Evolutionary conservation across 2,329 filamentous ascomycete genomes (phyloP).

Genomic region (Parastagonospora avenae): DNA sequence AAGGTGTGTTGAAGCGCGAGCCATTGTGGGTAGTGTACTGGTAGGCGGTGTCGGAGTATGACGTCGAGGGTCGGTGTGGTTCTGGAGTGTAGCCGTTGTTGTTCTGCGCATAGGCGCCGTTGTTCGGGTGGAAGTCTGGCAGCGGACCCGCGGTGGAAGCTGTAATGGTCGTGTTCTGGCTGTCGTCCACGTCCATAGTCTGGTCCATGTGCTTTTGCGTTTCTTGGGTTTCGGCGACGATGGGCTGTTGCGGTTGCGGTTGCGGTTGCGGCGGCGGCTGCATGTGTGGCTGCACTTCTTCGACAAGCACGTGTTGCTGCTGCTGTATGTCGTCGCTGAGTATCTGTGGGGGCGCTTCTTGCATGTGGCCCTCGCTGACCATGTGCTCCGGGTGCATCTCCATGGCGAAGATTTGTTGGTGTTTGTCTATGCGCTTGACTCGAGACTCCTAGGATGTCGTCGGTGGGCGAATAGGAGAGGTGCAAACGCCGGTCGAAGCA

Average conservation of each 20-base stretch:
- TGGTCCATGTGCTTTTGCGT: conserved; percentile 43
- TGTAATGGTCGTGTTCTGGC: conserved; percentile 55
- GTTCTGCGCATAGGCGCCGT: conserved; percentile 9
- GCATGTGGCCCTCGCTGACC: neutral
- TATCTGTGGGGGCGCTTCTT: neutral
- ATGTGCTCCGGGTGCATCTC: conserved; percentile 27
- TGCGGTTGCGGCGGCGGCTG: neutral
- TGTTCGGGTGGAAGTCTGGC: conserved; percentile 43
- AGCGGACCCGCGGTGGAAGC: conserved; percentile 44
- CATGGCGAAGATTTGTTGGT: conserved; percentile 16
- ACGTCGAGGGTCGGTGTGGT: conserved; percentile 57
- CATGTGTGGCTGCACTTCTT: neutral
- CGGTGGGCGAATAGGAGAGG: conserved; percentile 33
- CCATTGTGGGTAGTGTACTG: conserved; percentile 44
- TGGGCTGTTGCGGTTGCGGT: neutral
- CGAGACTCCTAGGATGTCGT: conserved; percentile 15
- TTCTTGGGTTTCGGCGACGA: conserved; percentile 12
- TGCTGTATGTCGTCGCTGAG: neutral
- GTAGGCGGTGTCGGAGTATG: conserved; percentile 58
- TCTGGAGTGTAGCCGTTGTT: conserved; percentile 48
- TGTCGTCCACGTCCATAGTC: conserved; percentile 51
- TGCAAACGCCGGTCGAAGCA: conserved; percentile 25
- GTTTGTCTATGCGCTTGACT: conserved; percentile 19
- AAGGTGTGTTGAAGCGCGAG: conserved; percentile 52
- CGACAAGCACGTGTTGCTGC: neutral